Percentiles rank a stretch among this genome's conserved stretches.
Evolutionary conservation across 1,284 basidiomycete species (phyloP).

Genomic region (Leccinum fuscescens): DNA sequence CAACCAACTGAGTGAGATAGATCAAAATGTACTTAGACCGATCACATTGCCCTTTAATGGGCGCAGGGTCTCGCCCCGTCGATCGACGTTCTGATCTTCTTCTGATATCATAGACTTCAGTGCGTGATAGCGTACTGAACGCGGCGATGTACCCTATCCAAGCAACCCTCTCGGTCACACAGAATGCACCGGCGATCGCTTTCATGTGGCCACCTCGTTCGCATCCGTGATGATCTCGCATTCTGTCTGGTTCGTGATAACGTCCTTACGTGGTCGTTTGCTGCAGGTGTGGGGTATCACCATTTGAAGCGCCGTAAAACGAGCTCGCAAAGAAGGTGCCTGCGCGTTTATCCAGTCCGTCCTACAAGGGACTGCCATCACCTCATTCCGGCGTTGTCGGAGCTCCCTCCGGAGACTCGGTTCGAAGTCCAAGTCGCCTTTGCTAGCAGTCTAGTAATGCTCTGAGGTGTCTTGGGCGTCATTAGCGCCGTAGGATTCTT

Average conservation of each 20-base stretch:
- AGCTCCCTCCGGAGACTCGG: background rate
- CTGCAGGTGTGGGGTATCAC: constrained; percentile 23
- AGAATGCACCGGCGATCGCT: constrained; percentile 28
- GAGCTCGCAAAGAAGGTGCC: constrained; percentile 12
- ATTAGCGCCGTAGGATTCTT: constrained; percentile 9
- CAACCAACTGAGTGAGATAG: no score
- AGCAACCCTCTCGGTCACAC: constrained; percentile 27
- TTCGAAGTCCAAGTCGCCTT: constrained; percentile 14
- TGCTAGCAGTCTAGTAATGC: constrained; percentile 3
- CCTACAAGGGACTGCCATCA: background rate
- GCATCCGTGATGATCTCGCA: constrained; percentile 12
- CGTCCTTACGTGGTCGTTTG: background rate
- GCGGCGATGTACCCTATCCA: constrained; percentile 32
- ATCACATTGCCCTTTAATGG: no score
- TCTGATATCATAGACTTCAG: background rate
- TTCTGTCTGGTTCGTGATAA: background rate
- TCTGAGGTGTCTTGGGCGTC: constrained; percentile 13
- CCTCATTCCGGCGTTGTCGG: constrained; percentile 14
- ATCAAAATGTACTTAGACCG: no score
- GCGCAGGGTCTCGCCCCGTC: background rate
- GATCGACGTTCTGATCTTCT: background rate
- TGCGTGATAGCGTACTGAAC: background rate
- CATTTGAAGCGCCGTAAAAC: constrained; percentile 15
- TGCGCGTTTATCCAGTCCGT: background rate
- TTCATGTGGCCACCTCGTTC: constrained; percentile 28